These are phyloP conservation scores for Globisporangium sylvaticum DNA, from an alignment of 352 stramenopile species.

Conservation along the genomic window DNA sequence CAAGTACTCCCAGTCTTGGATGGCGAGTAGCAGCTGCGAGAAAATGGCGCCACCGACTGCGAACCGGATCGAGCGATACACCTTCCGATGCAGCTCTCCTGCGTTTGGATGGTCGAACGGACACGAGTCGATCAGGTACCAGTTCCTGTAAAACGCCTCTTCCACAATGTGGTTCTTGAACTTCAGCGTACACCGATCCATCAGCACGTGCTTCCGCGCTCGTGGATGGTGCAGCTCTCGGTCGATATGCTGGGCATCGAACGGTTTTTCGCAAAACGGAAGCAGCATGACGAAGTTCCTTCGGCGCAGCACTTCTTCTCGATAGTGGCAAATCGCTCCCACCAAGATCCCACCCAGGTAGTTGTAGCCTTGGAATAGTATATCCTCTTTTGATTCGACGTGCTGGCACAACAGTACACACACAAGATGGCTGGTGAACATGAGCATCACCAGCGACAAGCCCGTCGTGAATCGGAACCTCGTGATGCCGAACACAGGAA, in stretches of 20 bases:
- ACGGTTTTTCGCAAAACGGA: neutral
- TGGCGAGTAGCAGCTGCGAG: slow-evolving; percentile 31
- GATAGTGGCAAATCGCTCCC: neutral
- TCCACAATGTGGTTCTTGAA: slow-evolving; percentile 37
- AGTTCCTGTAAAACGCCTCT: slow-evolving; percentile 37
- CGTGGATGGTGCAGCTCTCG: neutral
- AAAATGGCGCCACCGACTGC: slow-evolving; percentile 33
- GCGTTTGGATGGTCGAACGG: slow-evolving; percentile 45
- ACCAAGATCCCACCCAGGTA: neutral
- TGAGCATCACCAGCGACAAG: neutral
- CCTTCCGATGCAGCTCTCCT: slow-evolving; percentile 28
- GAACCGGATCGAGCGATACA: slow-evolving; percentile 35
- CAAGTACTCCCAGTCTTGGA: slow-evolving; percentile 28
- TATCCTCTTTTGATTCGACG: neutral
- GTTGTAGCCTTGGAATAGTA: neutral
- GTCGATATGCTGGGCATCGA: neutral
- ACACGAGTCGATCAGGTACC: slow-evolving; percentile 40
- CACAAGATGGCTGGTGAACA: neutral
- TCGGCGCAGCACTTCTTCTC: neutral
- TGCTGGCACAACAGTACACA: neutral
- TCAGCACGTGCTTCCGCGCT: neutral
- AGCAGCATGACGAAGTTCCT: neutral
- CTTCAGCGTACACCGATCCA: slow-evolving; percentile 10
- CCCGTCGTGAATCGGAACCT: neutral
- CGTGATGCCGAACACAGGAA: neutral